Evolutionary conservation across 1,284 basidiomycete genomes (phyloP), one percentile per base, ranked within the genome.

Genomic region (Meira nashicola): DNA sequence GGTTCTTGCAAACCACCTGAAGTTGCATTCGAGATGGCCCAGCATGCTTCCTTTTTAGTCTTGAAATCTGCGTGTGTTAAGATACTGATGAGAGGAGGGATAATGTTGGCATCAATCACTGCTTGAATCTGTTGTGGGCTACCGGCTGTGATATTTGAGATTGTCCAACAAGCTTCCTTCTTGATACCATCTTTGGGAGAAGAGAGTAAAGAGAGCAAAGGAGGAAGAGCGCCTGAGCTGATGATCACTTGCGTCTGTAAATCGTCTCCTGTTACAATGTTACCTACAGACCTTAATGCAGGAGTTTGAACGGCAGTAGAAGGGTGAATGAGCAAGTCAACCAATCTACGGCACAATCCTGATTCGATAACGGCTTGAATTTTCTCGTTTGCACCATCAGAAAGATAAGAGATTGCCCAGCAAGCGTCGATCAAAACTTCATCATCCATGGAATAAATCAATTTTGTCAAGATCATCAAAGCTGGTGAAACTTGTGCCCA

Each of bases 401-500:
- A 98, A 39, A 99, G 87, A 82, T 99, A 99, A 28, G 93, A 97
- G 80, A 99, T 95, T 48, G 95, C 95, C 95, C 95, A 99, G 84
- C 95, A 99, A 33, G 95, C 95, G 79, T 99, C 95, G 78, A 98
- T 99, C 74, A 99, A 83, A 64, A 97, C 95, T 81, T 99, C 95
- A 77, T 98, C 94, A 79, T 99, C 95, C 76, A 96, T 86, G 51
- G 94, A 97, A 82, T 98, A 98, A 80, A 99, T 96, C 73, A 99
- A 83, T 82, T 98, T 98, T 62, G 93, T 96, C 66, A 99, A 84
- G 60, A 97, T 90, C 46, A 90, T 90, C 51, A 99, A 83, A 49
- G 95, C 94, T 21, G 95, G 95, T 15, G 92, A 91, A 74, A 99
- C 96, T 92, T 95, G 66, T 38, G 17, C 54, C 76, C 76, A 77